These are phyloP conservation scores for Buxus sempervirens DNA, from an alignment of 164 flowering plant genomes.

Conservation along the genomic window DNA sequence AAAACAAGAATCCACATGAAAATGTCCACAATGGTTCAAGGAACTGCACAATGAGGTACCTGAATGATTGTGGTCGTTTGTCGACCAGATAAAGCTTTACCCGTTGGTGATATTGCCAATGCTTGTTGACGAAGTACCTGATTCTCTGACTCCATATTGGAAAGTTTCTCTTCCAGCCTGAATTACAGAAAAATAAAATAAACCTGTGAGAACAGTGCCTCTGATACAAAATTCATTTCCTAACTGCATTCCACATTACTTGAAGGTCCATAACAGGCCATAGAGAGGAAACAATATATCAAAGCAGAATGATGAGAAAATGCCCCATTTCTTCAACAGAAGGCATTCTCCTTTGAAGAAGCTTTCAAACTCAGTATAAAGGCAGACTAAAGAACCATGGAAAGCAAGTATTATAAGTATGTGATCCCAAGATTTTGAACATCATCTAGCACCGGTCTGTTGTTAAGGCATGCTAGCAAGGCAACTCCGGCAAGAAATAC, in stretches of 20 bases:
- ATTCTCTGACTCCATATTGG: conserved; percentile 87
- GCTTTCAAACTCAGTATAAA: background rate
- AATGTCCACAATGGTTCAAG: no score
- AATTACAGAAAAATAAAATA: conserved; percentile 9
- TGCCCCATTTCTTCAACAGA: background rate
- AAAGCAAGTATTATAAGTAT: background rate
- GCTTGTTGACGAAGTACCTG: conserved; percentile 98
- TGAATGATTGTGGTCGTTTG: conserved; percentile 60
- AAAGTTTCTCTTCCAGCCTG: conserved; percentile 92
- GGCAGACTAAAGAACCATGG: background rate
- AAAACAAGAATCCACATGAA: no score
- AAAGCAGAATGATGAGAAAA: background rate
- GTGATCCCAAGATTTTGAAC: background rate
- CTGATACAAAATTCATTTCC: background rate
- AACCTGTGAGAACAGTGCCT: background rate
- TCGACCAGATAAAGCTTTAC: conserved; percentile 59
- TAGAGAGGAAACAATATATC: no score
- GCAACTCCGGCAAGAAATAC: background rate
- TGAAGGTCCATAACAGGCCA: no score
- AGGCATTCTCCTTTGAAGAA: background rate
- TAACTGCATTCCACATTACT: no score
- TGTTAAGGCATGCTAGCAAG: background rate
- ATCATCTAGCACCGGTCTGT: background rate
- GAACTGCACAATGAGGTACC: conserved; percentile 31
- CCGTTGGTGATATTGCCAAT: conserved; percentile 81